Percentiles rank a stretch among this genome's conserved stretches.
These are phyloP conservation scores for Paracorniculantispora psalliotae DNA, from an alignment of 2,329 filamentous ascomycete genomes.

Conservation along the genomic window DNA sequence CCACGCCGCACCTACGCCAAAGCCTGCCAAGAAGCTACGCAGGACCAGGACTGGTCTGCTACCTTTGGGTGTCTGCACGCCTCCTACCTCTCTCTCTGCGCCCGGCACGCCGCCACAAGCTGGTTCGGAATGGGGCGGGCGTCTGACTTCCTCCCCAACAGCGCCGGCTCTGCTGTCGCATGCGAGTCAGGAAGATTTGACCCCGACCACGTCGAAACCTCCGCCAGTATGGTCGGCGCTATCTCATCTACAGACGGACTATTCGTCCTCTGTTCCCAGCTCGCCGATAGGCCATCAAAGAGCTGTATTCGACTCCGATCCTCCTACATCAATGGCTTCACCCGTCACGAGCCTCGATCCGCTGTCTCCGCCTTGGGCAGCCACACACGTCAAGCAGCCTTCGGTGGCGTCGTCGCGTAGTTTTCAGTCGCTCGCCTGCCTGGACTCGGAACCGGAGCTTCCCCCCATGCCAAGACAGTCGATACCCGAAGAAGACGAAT, in stretches of 20 bases:
- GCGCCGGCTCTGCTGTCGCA: slow-evolving; percentile 38
- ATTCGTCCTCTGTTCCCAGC: slow-evolving; percentile 70
- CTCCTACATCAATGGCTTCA: slow-evolving; percentile 78
- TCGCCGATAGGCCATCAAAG: slow-evolving; percentile 65
- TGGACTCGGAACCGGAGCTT: slow-evolving; percentile 28
- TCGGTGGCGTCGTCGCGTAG: slow-evolving; percentile 53
- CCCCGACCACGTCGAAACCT: slow-evolving; percentile 41
- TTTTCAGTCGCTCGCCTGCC: slow-evolving; percentile 35
- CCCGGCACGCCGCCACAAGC: slow-evolving; percentile 40
- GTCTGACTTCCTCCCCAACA: slow-evolving; percentile 32
- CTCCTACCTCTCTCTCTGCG: slow-evolving; percentile 33
- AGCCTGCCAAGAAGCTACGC: slow-evolving; percentile 58
- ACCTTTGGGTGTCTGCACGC: slow-evolving; percentile 54
- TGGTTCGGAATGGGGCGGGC: slow-evolving; percentile 29
- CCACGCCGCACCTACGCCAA: slow-evolving; percentile 58
- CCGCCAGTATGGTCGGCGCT: slow-evolving; percentile 60
- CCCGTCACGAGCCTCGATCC: slow-evolving; percentile 74
- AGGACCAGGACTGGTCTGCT: slow-evolving; percentile 67
- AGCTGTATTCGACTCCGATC: slow-evolving; percentile 74
- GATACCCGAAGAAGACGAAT: slow-evolving; percentile 36
- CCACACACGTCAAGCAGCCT: slow-evolving; percentile 48
- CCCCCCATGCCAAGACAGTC: slow-evolving; percentile 17
- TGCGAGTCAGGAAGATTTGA: slow-evolving; percentile 41
- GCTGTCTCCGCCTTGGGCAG: slow-evolving; percentile 53
- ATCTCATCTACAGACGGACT: slow-evolving; percentile 57